Percentiles rank a stretch among this genome's conserved stretches.
Conservation (phyloP, 2,329 filamentous ascomycete genomes). For the Emmonsiellopsis sp. region DNA sequence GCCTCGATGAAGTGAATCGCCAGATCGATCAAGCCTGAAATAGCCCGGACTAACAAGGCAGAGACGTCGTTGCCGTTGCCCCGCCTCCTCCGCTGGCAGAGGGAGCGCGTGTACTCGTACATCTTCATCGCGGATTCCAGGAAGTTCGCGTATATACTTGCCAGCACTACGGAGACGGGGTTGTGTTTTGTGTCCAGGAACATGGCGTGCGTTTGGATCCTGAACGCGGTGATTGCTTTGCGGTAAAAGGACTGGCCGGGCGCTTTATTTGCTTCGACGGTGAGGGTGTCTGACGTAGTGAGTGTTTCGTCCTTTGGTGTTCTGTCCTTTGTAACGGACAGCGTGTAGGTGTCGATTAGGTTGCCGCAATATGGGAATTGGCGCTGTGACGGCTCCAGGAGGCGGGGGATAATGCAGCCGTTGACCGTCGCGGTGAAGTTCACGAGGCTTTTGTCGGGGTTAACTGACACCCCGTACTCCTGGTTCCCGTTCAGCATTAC, state of each 20-base stretch:
- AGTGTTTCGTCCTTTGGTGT: slow-evolving; percentile 43
- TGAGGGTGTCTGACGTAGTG: slow-evolving; percentile 62
- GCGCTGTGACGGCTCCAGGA: slow-evolving; percentile 27
- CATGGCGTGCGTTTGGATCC: slow-evolving; percentile 67
- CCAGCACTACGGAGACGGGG: slow-evolving; percentile 55
- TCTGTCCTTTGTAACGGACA: slow-evolving; percentile 65
- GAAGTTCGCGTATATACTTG: slow-evolving; percentile 70
- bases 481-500: slow-evolving; percentile 72
- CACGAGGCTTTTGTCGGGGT: slow-evolving; percentile 66
- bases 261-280: slow-evolving; percentile 62
- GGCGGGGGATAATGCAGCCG: slow-evolving; percentile 43
- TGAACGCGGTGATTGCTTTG: slow-evolving; percentile 67
- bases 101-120: slow-evolving; percentile 51
- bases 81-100: slow-evolving; percentile 41
- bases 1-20: slow-evolving; percentile 54
- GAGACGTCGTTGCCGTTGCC: slow-evolving; percentile 20
- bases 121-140: slow-evolving; percentile 68
- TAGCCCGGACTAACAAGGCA: slow-evolving; percentile 61
- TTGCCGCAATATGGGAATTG: slow-evolving; percentile 84
- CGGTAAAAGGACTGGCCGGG: slow-evolving; percentile 73
- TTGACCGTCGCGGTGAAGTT: slow-evolving; percentile 66
- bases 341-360: slow-evolving; percentile 61
- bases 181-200: slow-evolving; percentile 65
- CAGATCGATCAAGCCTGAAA: slow-evolving; percentile 57
- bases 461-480: slow-evolving; percentile 72